These are phyloP conservation scores for Lentinula detonsa DNA, from an alignment of 768 basidiomycete species.

Conservation along the genomic window DNA sequence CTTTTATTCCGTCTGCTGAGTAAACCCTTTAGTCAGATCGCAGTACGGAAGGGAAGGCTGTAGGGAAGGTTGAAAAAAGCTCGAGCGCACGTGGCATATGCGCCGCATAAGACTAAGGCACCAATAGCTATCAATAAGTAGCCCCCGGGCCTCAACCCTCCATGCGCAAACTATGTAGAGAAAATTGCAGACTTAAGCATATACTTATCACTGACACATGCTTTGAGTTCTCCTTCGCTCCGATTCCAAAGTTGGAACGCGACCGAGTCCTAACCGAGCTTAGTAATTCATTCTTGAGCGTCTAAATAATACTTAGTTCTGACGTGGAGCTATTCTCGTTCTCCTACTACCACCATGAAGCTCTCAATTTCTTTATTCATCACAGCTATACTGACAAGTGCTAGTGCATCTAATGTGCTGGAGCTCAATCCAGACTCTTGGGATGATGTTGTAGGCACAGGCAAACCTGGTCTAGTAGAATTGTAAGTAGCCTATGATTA, in stretches of 20 bases:
- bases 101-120: background rate
- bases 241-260: background rate
- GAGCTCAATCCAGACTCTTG: slow-evolving; percentile 76
- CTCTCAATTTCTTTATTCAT: slow-evolving; percentile 50
- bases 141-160: too few relatives aligned
- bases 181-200: too few relatives aligned
- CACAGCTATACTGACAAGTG: slow-evolving; percentile 48
- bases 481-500: slow-evolving; percentile 55
- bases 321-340: slow-evolving; percentile 22
- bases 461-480: slow-evolving; percentile 82
- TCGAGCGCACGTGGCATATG: background rate
- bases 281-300: background rate
- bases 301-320: background rate
- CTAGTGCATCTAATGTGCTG: slow-evolving; percentile 74
- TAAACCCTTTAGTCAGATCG: background rate
- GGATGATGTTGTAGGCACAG: slow-evolving; percentile 67
- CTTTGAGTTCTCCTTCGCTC: background rate
- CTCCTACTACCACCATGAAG: slow-evolving; percentile 44
- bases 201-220: too few relatives aligned
- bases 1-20: background rate
- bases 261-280: slow-evolving; percentile 1
- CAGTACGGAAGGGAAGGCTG: background rate
- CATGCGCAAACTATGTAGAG: too few relatives aligned
- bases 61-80: background rate
- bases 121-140: background rate